phyloP scores from a whole-genome alignment of 2,329 filamentous ascomycete genomes.

The Trichoderma brevicompactum region DNA sequence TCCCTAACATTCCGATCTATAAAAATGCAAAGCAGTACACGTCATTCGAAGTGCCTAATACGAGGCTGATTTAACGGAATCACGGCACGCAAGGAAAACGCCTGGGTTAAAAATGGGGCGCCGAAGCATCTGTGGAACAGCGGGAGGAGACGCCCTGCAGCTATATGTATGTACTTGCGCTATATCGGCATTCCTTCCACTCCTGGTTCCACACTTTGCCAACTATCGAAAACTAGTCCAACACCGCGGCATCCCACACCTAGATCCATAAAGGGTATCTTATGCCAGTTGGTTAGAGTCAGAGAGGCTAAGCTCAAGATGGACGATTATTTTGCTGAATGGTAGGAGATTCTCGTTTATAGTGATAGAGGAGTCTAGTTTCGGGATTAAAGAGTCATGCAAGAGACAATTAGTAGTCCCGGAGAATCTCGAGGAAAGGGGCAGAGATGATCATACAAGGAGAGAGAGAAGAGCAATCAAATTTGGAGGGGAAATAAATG shows the following conservation, averaged over 20 bases:
- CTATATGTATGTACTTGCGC: too few relatives aligned
- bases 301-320: background rate
- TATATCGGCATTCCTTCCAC: background rate
- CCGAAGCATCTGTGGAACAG: background rate
- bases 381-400: background rate
- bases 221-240: background rate
- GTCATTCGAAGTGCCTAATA: conserved; percentile 2
- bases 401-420: too few relatives aligned
- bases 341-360: too few relatives aligned
- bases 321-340: background rate
- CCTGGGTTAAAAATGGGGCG: conserved; percentile 2
- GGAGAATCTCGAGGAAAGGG: too few relatives aligned
- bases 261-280: background rate
- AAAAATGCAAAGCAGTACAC: background rate
- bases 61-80: conserved; percentile 13
- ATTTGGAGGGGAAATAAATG: too few relatives aligned
- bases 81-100: background rate
- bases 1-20: background rate
- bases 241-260: background rate
- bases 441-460: too few relatives aligned
- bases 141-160: background rate
- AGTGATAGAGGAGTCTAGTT: background rate
- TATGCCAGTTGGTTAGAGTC: too few relatives aligned
- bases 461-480: too few relatives aligned
- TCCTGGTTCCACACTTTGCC: background rate